Conservation (phyloP, 306 rosid species). For the Gillenia trifoliata region DNA sequence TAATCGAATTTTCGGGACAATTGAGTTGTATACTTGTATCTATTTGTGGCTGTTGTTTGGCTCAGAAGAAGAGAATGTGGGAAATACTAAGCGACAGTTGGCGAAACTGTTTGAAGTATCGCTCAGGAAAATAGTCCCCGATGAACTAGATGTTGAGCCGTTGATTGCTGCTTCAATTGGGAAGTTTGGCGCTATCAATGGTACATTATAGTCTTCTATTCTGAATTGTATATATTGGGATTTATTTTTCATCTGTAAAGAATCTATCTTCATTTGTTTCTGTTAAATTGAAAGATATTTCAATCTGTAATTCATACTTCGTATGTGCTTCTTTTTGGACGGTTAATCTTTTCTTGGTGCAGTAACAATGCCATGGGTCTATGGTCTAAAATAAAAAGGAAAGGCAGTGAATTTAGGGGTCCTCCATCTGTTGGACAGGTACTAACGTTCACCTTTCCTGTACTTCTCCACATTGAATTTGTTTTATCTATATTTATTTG, state of each 20-base stretch:
- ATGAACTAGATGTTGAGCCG: constrained; percentile 55
- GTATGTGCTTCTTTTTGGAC: too few relatives aligned
- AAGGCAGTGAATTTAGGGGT: constrained; percentile 43
- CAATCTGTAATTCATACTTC: too few relatives aligned
- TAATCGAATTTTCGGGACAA: background rate
- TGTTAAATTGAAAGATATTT: too few relatives aligned
- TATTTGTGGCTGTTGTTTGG: too few relatives aligned
- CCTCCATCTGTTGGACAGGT: constrained; percentile 92
- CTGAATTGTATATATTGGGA: too few relatives aligned
- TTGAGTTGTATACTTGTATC: background rate
- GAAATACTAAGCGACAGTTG: constrained; percentile 56
- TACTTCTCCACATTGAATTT: background rate
- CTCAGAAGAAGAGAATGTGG: constrained; percentile 55
- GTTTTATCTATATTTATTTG: too few relatives aligned
- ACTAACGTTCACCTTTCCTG: constrained; percentile 5
- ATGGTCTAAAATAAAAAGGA: constrained; percentile 76
- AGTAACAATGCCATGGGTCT: constrained; percentile 91
- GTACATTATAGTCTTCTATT: too few relatives aligned
- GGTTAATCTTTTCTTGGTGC: too few relatives aligned
- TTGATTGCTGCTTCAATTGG: constrained; percentile 53
- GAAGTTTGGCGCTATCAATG: constrained; percentile 84
- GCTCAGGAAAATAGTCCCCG: constrained; percentile 46
- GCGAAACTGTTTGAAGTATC: constrained; percentile 62
- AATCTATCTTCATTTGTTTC: too few relatives aligned
- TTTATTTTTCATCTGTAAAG: too few relatives aligned